phyloP scores from a whole-genome alignment of 1,284 basidiomycete species.

The Marasmius oreades region DNA sequence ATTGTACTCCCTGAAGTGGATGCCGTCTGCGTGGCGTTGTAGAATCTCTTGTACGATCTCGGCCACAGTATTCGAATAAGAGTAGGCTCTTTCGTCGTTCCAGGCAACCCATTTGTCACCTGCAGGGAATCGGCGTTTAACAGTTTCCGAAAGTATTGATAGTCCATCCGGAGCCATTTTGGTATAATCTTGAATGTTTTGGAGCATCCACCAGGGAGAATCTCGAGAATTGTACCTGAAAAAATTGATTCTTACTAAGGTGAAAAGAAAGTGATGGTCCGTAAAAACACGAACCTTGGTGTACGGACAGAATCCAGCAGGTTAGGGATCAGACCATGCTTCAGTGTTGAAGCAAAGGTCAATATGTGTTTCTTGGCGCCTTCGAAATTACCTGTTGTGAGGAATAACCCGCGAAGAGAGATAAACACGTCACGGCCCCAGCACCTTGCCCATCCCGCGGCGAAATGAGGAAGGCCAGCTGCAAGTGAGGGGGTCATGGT shows the following conservation, averaged over 20 bases:
- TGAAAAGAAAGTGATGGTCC: slow-evolving; percentile 15
- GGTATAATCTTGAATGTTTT: slow-evolving; percentile 96
- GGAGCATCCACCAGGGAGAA: slow-evolving; percentile 97
- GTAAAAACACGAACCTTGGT: slow-evolving; percentile 60
- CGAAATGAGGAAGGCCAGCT: slow-evolving; percentile 93
- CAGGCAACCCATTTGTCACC: slow-evolving; percentile 93
- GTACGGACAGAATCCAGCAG: slow-evolving; percentile 83
- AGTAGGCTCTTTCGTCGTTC: slow-evolving; percentile 84
- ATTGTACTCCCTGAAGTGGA: slow-evolving; percentile 94
- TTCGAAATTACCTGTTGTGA: slow-evolving; percentile 87
- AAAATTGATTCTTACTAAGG: slow-evolving; percentile 15
- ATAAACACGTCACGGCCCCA: slow-evolving; percentile 99
- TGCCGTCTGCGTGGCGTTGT: slow-evolving; percentile 90
- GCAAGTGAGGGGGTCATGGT: slow-evolving; percentile 78
- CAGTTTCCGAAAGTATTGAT: slow-evolving; percentile 74
- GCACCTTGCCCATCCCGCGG: slow-evolving; percentile 87
- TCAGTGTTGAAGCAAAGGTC: slow-evolving; percentile 82
- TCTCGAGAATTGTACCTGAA: slow-evolving; percentile 86
- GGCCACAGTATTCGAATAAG: slow-evolving; percentile 78
- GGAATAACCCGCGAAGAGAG: slow-evolving; percentile 86
- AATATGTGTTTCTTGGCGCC: slow-evolving; percentile 86
- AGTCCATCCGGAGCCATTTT: slow-evolving; percentile 82
- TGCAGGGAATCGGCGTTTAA: slow-evolving; percentile 89
- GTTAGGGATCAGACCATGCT: slow-evolving; percentile 92
- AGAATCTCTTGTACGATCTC: slow-evolving; percentile 96